phyloP scores from a whole-genome alignment of 805 yeast species.

The Starmerella tilneyi region DNA sequence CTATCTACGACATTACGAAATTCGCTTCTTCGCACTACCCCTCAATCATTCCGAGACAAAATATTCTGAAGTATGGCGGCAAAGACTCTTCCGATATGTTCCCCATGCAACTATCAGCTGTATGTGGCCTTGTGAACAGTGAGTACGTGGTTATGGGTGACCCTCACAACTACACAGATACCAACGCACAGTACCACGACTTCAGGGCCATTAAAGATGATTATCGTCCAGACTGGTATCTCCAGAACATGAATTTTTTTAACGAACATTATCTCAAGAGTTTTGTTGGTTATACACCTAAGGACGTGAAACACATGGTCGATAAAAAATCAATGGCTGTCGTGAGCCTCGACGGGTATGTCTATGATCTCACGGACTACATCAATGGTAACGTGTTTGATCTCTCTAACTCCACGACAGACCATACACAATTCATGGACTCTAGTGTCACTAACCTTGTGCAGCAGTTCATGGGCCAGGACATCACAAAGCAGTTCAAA shows the following conservation, averaged over 20 bases:
- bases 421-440: conserved; percentile 30
- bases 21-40: conserved; percentile 36
- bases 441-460: conserved; percentile 28
- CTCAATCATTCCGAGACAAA: conserved; percentile 30
- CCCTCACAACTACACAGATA: conserved; percentile 33
- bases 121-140: conserved; percentile 31
- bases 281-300: conserved; percentile 33
- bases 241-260: conserved; percentile 32
- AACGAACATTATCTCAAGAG: conserved; percentile 32
- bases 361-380: conserved; percentile 34
- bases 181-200: conserved; percentile 35
- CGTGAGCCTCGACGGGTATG: conserved; percentile 32
- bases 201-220: conserved; percentile 34
- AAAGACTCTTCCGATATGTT: conserved; percentile 31
- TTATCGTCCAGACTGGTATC: conserved; percentile 37
- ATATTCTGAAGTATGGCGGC: conserved; percentile 34
- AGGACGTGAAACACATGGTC: conserved; percentile 26
- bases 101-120: conserved; percentile 35
- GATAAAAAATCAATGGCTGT: conserved; percentile 24
- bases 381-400: conserved; percentile 31
- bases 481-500: conserved; percentile 28
- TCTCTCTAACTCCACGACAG: conserved; percentile 12
- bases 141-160: conserved; percentile 29
- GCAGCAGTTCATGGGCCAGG: conserved; percentile 32
- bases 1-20: conserved; percentile 33